Base-by-base conservation (phyloP, 768 basidiomycete genomes). In the Roridomyces roridus region DNA sequence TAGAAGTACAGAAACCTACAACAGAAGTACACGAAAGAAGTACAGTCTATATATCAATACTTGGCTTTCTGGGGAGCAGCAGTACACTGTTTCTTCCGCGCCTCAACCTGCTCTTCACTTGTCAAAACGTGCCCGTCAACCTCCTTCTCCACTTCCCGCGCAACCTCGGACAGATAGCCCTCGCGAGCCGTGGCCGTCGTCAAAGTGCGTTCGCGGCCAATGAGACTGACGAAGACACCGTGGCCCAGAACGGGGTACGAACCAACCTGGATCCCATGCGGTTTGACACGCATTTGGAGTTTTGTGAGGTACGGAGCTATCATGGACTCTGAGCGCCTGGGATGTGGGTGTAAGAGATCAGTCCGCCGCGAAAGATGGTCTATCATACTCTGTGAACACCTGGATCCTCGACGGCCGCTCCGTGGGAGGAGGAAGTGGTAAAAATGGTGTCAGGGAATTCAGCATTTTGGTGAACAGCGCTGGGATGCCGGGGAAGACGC, bases 401-500 rank as follows among this genome's bases (percentile, higher is more conserved):
- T 96, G 88, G 40, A 92, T 84, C 43, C 94, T 80, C 68, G 81
- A 82, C 0, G 92, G 94, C 55, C 91, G 86, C 65, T 88, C 84
- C 26, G 78, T 75, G 9, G 80, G 76, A 0, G 92, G 91, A 14
- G 94, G 94, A 23, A 98, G 80, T 2, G 92, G 86, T 1, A 98
- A 74, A 69, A 86, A 92, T 9, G 85, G 84, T 14, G 84, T 84
- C 20, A 96, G 75, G 18, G 81, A 85, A 50, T 86, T 81, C 31
- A 97, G 74, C 80, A 98, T 88, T 70, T 83, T 85, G 65, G 89
- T 85, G 74, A 96, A 96, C 26, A 96, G 79, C 4, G 78, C 73
- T 0, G 96, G 96, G 41, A 97, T 92, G 26, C 96, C 96, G 0
- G 96, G 96, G 73, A 98, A 88, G 24, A 98, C 78, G 72, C 93